These are phyloP conservation scores for Trichoderma sp. DNA, from an alignment of 2,329 filamentous ascomycete species.

Conservation along the genomic window DNA sequence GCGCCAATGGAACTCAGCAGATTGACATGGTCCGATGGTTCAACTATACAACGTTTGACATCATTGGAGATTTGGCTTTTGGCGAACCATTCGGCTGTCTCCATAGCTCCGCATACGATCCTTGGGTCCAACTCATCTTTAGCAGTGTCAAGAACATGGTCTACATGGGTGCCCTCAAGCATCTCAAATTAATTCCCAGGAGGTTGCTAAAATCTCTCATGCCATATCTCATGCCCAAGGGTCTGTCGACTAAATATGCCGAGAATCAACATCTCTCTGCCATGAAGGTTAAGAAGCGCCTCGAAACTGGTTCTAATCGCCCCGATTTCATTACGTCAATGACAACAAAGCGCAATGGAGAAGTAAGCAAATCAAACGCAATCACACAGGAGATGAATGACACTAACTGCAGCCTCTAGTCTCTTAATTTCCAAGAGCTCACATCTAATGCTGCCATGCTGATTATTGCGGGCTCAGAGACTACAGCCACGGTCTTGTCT, in stretches of 20 bases:
- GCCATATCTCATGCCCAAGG: not conserved
- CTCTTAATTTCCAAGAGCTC: slow-evolving; percentile 18
- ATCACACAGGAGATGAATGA: not conserved
- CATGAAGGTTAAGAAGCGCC: slow-evolving; percentile 13
- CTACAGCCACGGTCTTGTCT: slow-evolving; percentile 31
- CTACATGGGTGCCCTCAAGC: not conserved
- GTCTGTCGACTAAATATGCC: not conserved
- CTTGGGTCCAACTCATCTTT: slow-evolving; percentile 29
- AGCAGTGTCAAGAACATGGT: slow-evolving; percentile 7
- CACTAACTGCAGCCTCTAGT: not conserved
- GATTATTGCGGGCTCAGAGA: slow-evolving; percentile 33
- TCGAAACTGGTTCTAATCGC: not conserved
- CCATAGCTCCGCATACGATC: slow-evolving; percentile 25
- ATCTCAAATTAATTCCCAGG: not conserved
- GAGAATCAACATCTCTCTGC: slow-evolving; percentile 7
- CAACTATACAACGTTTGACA: slow-evolving; percentile 31
- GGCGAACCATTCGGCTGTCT: slow-evolving; percentile 32
- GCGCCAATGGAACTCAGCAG: slow-evolving; percentile 3
- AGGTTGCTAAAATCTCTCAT: not conserved
- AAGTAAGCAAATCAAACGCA: not conserved
- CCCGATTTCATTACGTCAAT: slow-evolving; percentile 18
- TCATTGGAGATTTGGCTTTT: slow-evolving; percentile 32
- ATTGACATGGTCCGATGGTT: slow-evolving; percentile 30
- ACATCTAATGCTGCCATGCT: slow-evolving; percentile 21
- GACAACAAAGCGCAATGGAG: slow-evolving; percentile 3